Conservation (phyloP, 2,329 filamentous ascomycete species). For the Hortaea sp. region DNA sequence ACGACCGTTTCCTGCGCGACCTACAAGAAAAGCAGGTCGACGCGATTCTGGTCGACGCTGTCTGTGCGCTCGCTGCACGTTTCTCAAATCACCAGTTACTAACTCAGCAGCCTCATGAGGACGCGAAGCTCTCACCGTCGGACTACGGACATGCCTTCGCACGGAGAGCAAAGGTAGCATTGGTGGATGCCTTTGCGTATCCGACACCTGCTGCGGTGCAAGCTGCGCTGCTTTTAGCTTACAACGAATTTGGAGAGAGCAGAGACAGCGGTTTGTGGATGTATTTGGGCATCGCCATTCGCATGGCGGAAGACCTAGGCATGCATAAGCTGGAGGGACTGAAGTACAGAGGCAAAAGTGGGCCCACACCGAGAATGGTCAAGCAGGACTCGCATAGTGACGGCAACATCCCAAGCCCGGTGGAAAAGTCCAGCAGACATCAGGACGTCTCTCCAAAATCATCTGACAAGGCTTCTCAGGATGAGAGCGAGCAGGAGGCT, state of each 20-base stretch:
- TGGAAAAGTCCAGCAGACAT: neutral
- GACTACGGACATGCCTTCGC: conserved; percentile 71
- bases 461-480: conserved; percentile 1
- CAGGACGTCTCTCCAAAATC: neutral
- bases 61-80: conserved; percentile 71
- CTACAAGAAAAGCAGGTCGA: conserved; percentile 73
- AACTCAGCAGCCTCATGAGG: conserved; percentile 41
- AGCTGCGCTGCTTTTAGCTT: conserved; percentile 72
- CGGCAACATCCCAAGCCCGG: neutral
- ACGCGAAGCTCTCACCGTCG: conserved; percentile 37
- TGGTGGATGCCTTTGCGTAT: conserved; percentile 73
- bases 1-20: conserved; percentile 61
- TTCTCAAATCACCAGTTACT: conserved; percentile 57
- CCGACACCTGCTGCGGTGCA: conserved; percentile 77
- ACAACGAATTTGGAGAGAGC: conserved; percentile 79
- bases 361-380: conserved; percentile 47
- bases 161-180: conserved; percentile 69
- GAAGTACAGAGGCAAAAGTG: conserved; percentile 44
- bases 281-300: conserved; percentile 80
- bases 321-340: conserved; percentile 74
- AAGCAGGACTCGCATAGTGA: conserved; percentile 27
- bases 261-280: conserved; percentile 89
- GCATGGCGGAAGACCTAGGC: conserved; percentile 70
- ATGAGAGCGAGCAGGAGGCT: conserved; percentile 44
- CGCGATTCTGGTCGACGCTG: conserved; percentile 74